Evolutionary conservation across 1,284 basidiomycete species (phyloP), one percentile per base, ranked within the genome.

Genomic region (Irpex sp.): DNA sequence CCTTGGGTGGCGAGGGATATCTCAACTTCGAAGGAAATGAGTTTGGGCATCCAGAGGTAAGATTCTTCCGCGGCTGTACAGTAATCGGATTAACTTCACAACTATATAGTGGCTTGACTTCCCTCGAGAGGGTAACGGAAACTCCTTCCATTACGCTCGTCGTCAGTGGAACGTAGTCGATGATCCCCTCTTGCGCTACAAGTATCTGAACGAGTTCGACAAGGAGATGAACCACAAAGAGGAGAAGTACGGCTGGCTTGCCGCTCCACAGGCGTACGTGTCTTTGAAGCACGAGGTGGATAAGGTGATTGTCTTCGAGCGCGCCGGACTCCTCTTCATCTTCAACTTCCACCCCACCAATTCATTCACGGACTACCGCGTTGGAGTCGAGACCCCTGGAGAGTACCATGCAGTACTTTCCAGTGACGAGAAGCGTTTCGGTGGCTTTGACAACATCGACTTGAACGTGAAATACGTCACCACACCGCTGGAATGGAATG

Each of bases 11-110:
- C 13, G 97, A 99, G 78, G 96, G 95, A 0, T 99, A 97, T 75
- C 84, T 99, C 66, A 98, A 97, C 78, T 99, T 99, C 66, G 96
- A 97, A 78, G 97, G 97, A 36, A 99, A 99, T 72, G 96, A 98
- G 74, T 98, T 98, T 72, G 96, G 96, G 51, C 96, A 98, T 75
- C 96, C 96, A 9, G 96, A 98, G 80, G 94, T 90, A 68, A 57
- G 80, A 71, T 26, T 19, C 0, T n/a, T 1, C 11, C 11, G 15
- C 57, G 11, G 34, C 6, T n/a, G 13, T 57, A 26, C 15, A 17
- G 17, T 21, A 8, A 17, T 5, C 54, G 15, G 13, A 36, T 19
- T 40, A 5, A 47, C 52, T 5, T 36, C 48, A 55, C 57, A 62
- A 40, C 47, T 36, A 34, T 55, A 5, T 67, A 95, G 89, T 99